A percentile compares a stretch with the other conserved stretches of the same genome.
phyloP scores from a whole-genome alignment of 129 eudicot genomes.

The Gnaphalium uliginosum region DNA sequence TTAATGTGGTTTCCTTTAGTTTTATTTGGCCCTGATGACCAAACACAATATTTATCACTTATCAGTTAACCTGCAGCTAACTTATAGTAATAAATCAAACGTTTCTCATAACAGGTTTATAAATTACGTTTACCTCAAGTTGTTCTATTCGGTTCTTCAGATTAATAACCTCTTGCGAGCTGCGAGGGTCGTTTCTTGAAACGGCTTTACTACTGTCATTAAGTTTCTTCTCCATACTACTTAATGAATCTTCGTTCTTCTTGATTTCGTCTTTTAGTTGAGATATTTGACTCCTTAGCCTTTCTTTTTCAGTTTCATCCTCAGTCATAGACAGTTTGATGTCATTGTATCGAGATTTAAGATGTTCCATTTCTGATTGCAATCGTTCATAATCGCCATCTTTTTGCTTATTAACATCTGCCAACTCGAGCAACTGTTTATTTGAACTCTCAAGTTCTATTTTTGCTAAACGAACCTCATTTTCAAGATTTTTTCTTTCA shows the following conservation, averaged over 20 bases:
- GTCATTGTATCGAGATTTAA: slow-evolving; percentile 49
- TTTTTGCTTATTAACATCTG: slow-evolving; percentile 47
- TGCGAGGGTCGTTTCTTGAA: slow-evolving; percentile 42
- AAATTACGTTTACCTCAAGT: slow-evolving; percentile 63
- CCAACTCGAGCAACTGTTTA: too few relatives aligned
- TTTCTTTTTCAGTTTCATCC: slow-evolving; percentile 66
- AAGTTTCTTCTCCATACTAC: slow-evolving; percentile 58
- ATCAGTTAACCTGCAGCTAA: not conserved
- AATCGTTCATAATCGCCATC: slow-evolving; percentile 37
- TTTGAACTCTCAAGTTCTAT: too few relatives aligned
- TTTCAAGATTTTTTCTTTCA: slow-evolving; percentile 53
- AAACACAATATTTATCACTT: slow-evolving; percentile 1
- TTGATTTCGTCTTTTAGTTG: slow-evolving; percentile 57
- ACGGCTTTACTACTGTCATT: slow-evolving; percentile 56
- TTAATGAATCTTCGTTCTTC: slow-evolving; percentile 58
- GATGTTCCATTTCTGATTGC: slow-evolving; percentile 52
- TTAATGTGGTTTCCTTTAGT: slow-evolving; percentile 60
- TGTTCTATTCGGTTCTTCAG: slow-evolving; percentile 70
- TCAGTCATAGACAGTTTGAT: slow-evolving; percentile 37
- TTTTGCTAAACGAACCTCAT: too few relatives aligned
- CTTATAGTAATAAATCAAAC: not conserved
- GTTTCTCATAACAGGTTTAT: not conserved
- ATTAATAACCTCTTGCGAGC: slow-evolving; percentile 57
- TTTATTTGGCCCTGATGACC: slow-evolving; percentile 54
- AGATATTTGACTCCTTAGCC: slow-evolving; percentile 52